Evolutionary conservation across 108 stramenopile species (phyloP), one percentile per base, ranked within the genome.

Genomic region (Bacterosira constricta): DNA sequence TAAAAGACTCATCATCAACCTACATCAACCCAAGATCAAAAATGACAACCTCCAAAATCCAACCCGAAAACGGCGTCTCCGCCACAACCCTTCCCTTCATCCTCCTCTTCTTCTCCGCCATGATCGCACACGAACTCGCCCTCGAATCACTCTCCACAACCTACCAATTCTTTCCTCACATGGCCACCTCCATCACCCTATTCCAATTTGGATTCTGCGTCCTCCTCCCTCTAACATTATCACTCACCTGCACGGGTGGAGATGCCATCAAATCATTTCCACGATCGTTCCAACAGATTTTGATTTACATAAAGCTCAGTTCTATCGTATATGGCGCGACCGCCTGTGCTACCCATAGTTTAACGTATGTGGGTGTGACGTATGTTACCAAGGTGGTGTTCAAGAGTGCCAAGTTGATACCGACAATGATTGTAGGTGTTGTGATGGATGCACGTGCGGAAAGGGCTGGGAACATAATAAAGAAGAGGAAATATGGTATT

Each of bases 311-410:
- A 0, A 23, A 66, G 31, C 58, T 89, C 27, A 79, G 76, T 47
- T 32, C 82, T 8, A 63, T 86, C 6, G 88, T 86, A 0, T 89
- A 86, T 57, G 84, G 88, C 23, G 82, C 88, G 10, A 86, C 87
- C 3, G 82, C 81, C 38, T 75, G 80, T 21, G 83, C 83, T 13
- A 77, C 84, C 32, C 73, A 63, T 61, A 75, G 82, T 36, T 78
- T 86, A 45, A 69, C 55, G 1, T 89, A 86, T 50, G 60, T 53
- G 20, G 79, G 74, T 34, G 85, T 90, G 0, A 79, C 77, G n/a
- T 88, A 81, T 51, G 81, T 85, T 20, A 87, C 86, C 75, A 90
- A 90, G 69, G 89, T 90, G 23, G 85, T 88, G 10, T 88, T 90
- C 63, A 86, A 86, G 52, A 70, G 66, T 55, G 75, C 80, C 3